Evolutionary conservation across 2,329 filamentous ascomycete genomes (phyloP).

Genomic region (Dryadomyces quercivorus): DNA sequence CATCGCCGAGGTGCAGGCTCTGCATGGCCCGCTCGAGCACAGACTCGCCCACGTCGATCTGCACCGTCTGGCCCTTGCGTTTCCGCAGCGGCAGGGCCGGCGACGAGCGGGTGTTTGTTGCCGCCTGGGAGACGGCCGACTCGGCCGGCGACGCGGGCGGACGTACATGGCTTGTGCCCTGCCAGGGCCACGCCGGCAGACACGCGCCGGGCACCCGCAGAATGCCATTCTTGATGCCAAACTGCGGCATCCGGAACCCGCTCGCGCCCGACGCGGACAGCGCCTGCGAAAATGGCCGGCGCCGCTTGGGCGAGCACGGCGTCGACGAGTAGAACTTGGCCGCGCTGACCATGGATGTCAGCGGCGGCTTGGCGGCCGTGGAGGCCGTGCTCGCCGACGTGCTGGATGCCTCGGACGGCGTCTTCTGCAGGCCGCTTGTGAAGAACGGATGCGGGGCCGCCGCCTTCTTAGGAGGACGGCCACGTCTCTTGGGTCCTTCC

Average conservation of each 20-base stretch:
- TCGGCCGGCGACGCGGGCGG: too few species aligned
- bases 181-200: slow-evolving; percentile 60
- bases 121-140: too few species aligned
- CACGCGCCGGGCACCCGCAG: slow-evolving; percentile 53
- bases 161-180: slow-evolving; percentile 47
- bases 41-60: slow-evolving; percentile 28
- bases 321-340: slow-evolving; percentile 38
- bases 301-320: slow-evolving; percentile 36
- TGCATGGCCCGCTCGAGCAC: slow-evolving; percentile 23
- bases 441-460: slow-evolving; percentile 51
- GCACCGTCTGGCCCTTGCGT: slow-evolving; percentile 35
- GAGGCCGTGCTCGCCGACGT: slow-evolving; percentile 12
- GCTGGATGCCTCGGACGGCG: neutral
- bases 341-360: slow-evolving; percentile 14
- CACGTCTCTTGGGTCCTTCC: neutral
- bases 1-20: slow-evolving; percentile 26
- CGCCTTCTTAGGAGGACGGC: slow-evolving; percentile 10
- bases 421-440: slow-evolving; percentile 34
- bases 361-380: slow-evolving; percentile 13
- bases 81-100: slow-evolving; percentile 23
- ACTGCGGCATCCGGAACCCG: slow-evolving; percentile 21
- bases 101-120: neutral
- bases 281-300: slow-evolving; percentile 14
- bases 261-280: slow-evolving; percentile 15
- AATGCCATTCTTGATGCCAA: slow-evolving; percentile 30